These are phyloP conservation scores for Phlebopus sp. DNA, from an alignment of 1,284 basidiomycete species.

Conservation along the genomic window DNA sequence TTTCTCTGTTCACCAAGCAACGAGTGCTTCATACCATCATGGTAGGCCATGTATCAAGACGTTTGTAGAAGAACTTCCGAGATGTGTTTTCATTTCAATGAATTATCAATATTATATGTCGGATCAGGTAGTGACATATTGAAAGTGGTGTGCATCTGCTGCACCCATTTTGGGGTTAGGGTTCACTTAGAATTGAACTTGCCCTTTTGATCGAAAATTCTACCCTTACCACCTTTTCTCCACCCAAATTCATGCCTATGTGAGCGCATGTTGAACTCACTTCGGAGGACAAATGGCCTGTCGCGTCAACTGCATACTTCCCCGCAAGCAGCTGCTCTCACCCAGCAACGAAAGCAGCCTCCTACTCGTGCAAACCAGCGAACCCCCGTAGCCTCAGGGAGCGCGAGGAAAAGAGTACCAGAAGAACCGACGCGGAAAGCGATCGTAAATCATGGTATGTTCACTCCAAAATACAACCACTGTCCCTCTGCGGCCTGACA, in stretches of 20 bases:
- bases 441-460: conserved; percentile 5
- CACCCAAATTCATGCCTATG: not conserved
- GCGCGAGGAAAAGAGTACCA: not conserved
- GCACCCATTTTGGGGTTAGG: not conserved
- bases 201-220: too few species aligned
- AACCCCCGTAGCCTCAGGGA: not conserved
- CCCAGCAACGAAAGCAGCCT: not conserved
- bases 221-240: not conserved
- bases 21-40: too few species aligned
- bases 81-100: too few species aligned
- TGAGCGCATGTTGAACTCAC: conserved; percentile 9
- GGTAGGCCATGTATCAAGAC: too few species aligned
- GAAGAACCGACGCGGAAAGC: not conserved
- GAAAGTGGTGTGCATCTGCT: too few species aligned
- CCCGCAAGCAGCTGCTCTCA: not conserved
- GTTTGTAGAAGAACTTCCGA: too few species aligned
- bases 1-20: not conserved
- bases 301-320: conserved; percentile 8
- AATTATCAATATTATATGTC: too few species aligned
- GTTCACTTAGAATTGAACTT: not conserved
- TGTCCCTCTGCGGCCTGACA: not conserved
- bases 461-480: not conserved
- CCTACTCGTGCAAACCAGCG: not conserved
- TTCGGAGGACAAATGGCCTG: conserved; percentile 3
- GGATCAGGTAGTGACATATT: too few species aligned